A percentile compares a stretch with the other conserved stretches of the same genome.
Evolutionary conservation across 164 flowering plant species (phyloP).

Genomic region (Piper longum): DNA sequence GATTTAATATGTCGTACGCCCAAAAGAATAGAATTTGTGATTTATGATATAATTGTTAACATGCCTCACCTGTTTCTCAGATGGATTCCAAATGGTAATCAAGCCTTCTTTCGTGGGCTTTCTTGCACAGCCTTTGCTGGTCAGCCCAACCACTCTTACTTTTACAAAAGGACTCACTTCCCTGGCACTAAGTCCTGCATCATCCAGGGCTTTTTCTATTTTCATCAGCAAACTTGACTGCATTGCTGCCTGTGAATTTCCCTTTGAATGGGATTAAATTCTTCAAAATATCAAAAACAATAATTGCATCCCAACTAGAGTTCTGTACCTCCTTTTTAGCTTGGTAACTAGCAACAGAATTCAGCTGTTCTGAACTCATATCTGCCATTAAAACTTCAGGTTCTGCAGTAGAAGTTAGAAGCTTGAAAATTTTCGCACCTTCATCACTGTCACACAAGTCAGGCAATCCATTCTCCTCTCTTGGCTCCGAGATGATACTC

Average conservation of each 20-base stretch:
- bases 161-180: conserved; percentile 79
- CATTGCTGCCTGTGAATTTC: conserved; percentile 39
- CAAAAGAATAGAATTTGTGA: background rate
- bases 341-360: conserved; percentile 48
- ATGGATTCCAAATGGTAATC: conserved; percentile 78
- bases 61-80: conserved; percentile 63
- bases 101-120: conserved; percentile 36
- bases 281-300: background rate
- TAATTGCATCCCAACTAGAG: background rate
- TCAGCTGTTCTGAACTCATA: conserved; percentile 69
- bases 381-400: conserved; percentile 90
- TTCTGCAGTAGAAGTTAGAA: conserved; percentile 78
- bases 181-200: conserved; percentile 55
- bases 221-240: conserved; percentile 45
- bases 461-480: conserved; percentile 23
- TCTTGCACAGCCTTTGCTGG: conserved; percentile 16
- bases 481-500: conserved; percentile 43
- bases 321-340: conserved; percentile 62
- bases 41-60: background rate
- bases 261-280: conserved; percentile 4
- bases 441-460: conserved; percentile 56
- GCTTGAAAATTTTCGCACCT: conserved; percentile 60
- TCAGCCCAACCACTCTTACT: conserved; percentile 66
- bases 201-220: conserved; percentile 54
- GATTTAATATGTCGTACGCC: too few relatives aligned